Conservation (phyloP, 2,329 filamentous ascomycete species). For the Botryosphaeria dothidea region DNA sequence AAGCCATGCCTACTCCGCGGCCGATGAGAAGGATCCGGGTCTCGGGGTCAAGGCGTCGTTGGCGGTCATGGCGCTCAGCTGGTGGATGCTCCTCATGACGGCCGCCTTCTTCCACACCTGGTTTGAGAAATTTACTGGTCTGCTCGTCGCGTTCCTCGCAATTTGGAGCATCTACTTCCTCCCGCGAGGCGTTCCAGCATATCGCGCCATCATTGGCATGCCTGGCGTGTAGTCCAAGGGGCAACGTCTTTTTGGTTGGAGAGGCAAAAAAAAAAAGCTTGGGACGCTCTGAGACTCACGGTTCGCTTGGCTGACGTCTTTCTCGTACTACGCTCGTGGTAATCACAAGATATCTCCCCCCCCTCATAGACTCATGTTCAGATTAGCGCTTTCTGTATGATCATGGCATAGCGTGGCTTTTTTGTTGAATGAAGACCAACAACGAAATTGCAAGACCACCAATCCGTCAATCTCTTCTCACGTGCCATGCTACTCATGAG, state of each 20-base stretch:
- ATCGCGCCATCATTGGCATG: conserved; percentile 48
- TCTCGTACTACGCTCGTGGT: background rate
- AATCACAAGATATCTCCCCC: background rate
- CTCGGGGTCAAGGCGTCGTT: conserved; percentile 57
- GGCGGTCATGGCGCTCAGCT: conserved; percentile 67
- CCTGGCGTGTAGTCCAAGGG: conserved; percentile 39
- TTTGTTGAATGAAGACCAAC: background rate
- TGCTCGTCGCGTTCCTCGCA: conserved; percentile 48
- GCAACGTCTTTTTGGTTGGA: background rate
- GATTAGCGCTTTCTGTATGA: background rate
- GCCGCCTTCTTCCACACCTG: conserved; percentile 98
- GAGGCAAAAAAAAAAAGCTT: conserved; percentile 4
- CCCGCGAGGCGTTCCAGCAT: conserved; percentile 44
- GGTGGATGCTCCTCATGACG: conserved; percentile 99
- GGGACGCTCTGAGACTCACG: background rate
- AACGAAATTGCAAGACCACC: conserved; percentile 1
- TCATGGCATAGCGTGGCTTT: conserved; percentile 6
- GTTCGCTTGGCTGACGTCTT: conserved; percentile 9
- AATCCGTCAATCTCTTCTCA: background rate
- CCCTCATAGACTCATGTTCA: conserved; percentile 1
- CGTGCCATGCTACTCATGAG: background rate
- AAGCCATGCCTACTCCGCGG: conserved; percentile 25
- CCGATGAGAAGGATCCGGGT: conserved; percentile 37
- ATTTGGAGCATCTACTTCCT: conserved; percentile 51
- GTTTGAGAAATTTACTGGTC: conserved; percentile 77